Base-by-base conservation (phyloP, 257 asterid species). In the Ocimum tenuiflorum region DNA sequence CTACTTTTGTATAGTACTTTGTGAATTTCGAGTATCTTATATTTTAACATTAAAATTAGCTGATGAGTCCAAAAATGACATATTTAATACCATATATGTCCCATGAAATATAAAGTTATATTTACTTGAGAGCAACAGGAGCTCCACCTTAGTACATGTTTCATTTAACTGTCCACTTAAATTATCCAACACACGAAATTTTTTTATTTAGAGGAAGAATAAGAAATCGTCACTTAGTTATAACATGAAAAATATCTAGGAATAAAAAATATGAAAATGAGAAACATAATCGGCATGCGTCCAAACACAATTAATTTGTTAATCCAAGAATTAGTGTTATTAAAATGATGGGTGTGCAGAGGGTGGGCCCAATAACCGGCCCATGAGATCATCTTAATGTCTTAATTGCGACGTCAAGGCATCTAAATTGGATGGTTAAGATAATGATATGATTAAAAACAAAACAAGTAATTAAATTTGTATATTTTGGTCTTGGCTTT, bases 381-480 rank as follows among this genome's bases (percentile, higher is more conserved):
- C 94, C 77, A 80, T 88, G 87, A 84, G 77, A 75, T 88, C 96
- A 88, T 79, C 81, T 62, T 74, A 63, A 49, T 76, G 76, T 78
- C 77, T 65, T 75, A 79, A 58, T 79, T 54, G 70, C 71, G 69
- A 81, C 78, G 76, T 61, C 78, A 68, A 75, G 72, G 22, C 48
- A 74, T 70, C 67, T 31, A 69, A 69, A 59, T 23, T 45, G 27
- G 67, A 76, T 80, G 84, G 77, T 71, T 68, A 65, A 74, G 74
- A 77, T 72, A 73, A 77, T 63, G 88, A 82, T 55, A 71, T 78
- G 68, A 31, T 77, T 83, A 73, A 73, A 23, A 17, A 77, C 6
- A 57, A 51, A 41, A 58, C 23, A 12, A 42, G 38, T 47, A 46
- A 10, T 19, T 75, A 78, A 71, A 46, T 27, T 27, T 27, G 31